Conservation (phyloP, 1,284 basidiomycete species). For the Pascua guehoae region DNA sequence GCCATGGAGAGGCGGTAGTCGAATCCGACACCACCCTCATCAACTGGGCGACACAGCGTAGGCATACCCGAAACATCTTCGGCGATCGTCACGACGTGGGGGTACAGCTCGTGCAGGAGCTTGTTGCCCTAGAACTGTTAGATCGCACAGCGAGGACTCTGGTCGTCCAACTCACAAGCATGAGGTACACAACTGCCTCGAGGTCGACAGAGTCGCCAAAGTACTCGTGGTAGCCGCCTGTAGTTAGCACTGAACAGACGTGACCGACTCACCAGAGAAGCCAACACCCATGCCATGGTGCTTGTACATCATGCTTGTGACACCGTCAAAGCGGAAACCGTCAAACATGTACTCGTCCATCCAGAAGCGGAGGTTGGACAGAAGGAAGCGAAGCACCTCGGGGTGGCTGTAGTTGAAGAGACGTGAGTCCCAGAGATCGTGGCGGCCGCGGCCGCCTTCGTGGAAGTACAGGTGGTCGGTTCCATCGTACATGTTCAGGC, state of each 20-base stretch:
- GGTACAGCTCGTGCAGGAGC: constrained; percentile 76
- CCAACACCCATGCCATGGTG: constrained; percentile 97
- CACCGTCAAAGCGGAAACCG: constrained; percentile 96
- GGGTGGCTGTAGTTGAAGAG: constrained; percentile 95
- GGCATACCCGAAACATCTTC: constrained; percentile 98
- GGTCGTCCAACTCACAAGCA: constrained; percentile 67
- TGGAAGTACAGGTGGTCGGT: constrained; percentile 97
- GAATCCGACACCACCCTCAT: constrained; percentile 87
- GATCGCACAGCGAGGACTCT: neutral
- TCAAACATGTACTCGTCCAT: constrained; percentile 95
- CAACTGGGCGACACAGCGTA: constrained; percentile 74
- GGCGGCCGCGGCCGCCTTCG: constrained; percentile 79
- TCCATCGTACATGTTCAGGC: constrained; percentile 92
- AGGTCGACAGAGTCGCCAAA: constrained; percentile 81
- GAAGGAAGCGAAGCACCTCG: constrained; percentile 88
- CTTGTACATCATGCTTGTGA: constrained; percentile 97
- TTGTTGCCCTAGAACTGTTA: constrained; percentile 73
- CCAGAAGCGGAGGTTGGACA: constrained; percentile 93
- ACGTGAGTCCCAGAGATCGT: constrained; percentile 92
- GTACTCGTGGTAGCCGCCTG: constrained; percentile 91
- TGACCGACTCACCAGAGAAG: constrained; percentile 63
- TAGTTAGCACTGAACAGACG: neutral
- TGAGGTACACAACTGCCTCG: constrained; percentile 90
- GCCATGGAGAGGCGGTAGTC: constrained; percentile 98
- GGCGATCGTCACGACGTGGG: constrained; percentile 81